Evolutionary conservation across 106 monocot genomes (phyloP).

Genomic region (Dendrobium huoshanense): DNA sequence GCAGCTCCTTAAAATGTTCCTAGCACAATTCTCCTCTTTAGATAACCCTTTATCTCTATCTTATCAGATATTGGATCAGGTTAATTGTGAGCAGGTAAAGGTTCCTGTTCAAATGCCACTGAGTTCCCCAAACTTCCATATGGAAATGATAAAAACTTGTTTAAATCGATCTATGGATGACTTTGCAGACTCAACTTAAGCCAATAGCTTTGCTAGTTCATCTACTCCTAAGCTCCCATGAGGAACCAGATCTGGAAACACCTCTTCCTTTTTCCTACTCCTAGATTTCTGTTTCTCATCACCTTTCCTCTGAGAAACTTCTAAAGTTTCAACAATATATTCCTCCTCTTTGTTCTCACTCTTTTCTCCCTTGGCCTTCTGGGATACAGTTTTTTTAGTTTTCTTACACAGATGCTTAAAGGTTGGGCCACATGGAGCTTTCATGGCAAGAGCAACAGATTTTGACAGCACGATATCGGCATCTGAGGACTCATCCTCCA

Average conservation of each 20-base stretch:
- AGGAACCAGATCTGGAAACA: slow-evolving; percentile 35
- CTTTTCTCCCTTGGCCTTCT: slow-evolving; percentile 15
- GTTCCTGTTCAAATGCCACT: background rate
- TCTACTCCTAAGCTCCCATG: slow-evolving; percentile 77
- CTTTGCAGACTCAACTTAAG: slow-evolving; percentile 15
- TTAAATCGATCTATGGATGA: background rate
- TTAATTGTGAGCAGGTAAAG: background rate
- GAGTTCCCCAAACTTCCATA: background rate
- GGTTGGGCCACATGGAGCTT: slow-evolving; percentile 46
- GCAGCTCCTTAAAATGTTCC: too few relatives aligned
- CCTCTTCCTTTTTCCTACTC: slow-evolving; percentile 21
- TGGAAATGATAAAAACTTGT: background rate
- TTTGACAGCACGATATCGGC: slow-evolving; percentile 48
- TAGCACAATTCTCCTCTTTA: background rate
- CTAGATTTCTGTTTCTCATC: slow-evolving; percentile 17
- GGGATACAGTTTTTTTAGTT: slow-evolving; percentile 24
- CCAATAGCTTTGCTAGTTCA: slow-evolving; percentile 84
- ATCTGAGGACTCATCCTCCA: slow-evolving; percentile 51
- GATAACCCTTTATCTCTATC: background rate
- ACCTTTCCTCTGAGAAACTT: slow-evolving; percentile 3
- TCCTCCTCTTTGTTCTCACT: slow-evolving; percentile 10
- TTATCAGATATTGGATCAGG: background rate
- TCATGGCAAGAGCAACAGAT: slow-evolving; percentile 68
- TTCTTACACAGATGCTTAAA: slow-evolving; percentile 32
- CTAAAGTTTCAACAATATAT: slow-evolving; percentile 20